phyloP scores from a whole-genome alignment of 805 yeast species.

The Ogataea siamensis region DNA sequence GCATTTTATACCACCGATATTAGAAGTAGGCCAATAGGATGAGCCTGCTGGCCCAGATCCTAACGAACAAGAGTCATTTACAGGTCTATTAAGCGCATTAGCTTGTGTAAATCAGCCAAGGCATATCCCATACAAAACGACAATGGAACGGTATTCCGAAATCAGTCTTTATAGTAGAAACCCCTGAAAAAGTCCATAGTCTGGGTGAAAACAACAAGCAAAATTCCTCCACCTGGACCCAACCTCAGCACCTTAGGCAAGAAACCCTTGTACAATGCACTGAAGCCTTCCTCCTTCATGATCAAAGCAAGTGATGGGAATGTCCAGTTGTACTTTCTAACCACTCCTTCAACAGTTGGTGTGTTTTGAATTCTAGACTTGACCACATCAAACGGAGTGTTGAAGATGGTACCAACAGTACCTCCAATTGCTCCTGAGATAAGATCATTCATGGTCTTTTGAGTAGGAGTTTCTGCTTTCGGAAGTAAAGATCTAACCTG shows the following conservation, averaged over 20 bases:
- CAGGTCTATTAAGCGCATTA: background rate
- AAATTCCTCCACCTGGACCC: constrained; percentile 99
- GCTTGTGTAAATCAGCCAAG: background rate
- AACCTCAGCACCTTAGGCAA: constrained; percentile 94
- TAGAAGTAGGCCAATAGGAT: background rate
- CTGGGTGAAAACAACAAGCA: constrained; percentile 92
- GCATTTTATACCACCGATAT: background rate
- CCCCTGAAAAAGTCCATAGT: constrained; percentile 91
- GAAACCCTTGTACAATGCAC: constrained; percentile 93
- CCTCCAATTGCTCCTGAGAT: constrained; percentile 96
- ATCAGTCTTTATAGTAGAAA: constrained; percentile 36
- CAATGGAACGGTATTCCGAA: background rate
- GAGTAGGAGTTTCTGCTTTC: constrained; percentile 62
- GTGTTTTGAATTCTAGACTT: constrained; percentile 92
- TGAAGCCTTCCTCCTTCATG: constrained; percentile 86
- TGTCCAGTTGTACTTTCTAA: constrained; percentile 91
- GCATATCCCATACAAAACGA: background rate
- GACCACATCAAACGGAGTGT: constrained; percentile 97
- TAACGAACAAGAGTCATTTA: background rate
- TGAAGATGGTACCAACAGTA: constrained; percentile 89
- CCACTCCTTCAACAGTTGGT: constrained; percentile 63
- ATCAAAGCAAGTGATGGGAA: constrained; percentile 73
- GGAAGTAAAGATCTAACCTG: constrained; percentile 82
- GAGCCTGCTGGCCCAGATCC: background rate
- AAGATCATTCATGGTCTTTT: constrained; percentile 82